phyloP scores from a whole-genome alignment of 495 filamentous ascomycete species.

The Aspergillus ostianus region DNA sequence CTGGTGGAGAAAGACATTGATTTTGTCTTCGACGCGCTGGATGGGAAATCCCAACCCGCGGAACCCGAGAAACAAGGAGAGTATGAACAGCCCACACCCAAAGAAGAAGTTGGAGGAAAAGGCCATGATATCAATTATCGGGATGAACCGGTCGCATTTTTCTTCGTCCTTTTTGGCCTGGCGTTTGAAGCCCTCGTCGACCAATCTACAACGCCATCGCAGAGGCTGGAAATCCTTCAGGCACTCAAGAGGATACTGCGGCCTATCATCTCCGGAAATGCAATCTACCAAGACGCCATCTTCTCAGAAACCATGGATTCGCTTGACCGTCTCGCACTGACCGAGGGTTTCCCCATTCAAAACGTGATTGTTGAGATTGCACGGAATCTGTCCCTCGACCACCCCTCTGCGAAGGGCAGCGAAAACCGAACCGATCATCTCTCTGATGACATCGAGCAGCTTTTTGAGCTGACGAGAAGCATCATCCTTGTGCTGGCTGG shows the following conservation, averaged over 20 bases:
- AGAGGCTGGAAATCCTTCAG: slow-evolving; percentile 84
- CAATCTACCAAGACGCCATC: slow-evolving; percentile 91
- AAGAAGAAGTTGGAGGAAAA: slow-evolving; percentile 47
- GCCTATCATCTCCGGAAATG: slow-evolving; percentile 92
- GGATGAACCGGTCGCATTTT: slow-evolving; percentile 97
- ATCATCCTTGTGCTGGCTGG: slow-evolving; percentile 90
- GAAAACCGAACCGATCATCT: slow-evolving; percentile 68
- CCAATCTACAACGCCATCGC: slow-evolving; percentile 69
- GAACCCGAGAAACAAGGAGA: slow-evolving; percentile 22
- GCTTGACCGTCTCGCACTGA: slow-evolving; percentile 87
- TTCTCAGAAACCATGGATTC: slow-evolving; percentile 98
- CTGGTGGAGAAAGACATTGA: slow-evolving; percentile 96
- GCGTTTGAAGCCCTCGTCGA: slow-evolving; percentile 92
- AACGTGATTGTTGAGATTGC: slow-evolving; percentile 90
- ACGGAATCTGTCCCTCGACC: slow-evolving; percentile 80
- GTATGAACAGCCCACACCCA: slow-evolving; percentile 46
- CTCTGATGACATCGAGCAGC: slow-evolving; percentile 94
- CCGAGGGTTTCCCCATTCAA: slow-evolving; percentile 86
- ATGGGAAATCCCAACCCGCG: slow-evolving; percentile 62
- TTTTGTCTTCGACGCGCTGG: slow-evolving; percentile 94
- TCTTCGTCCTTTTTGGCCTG: slow-evolving; percentile 96
- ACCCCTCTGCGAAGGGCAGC: slow-evolving; percentile 79
- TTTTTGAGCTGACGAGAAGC: slow-evolving; percentile 93
- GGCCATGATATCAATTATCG: slow-evolving; percentile 89
- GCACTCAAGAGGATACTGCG: slow-evolving; percentile 93